Percentiles rank a stretch among this genome's conserved stretches.
These are phyloP conservation scores for Hanseniaspora vineae DNA, from an alignment of 805 yeast genomes.

Conservation along the genomic window DNA sequence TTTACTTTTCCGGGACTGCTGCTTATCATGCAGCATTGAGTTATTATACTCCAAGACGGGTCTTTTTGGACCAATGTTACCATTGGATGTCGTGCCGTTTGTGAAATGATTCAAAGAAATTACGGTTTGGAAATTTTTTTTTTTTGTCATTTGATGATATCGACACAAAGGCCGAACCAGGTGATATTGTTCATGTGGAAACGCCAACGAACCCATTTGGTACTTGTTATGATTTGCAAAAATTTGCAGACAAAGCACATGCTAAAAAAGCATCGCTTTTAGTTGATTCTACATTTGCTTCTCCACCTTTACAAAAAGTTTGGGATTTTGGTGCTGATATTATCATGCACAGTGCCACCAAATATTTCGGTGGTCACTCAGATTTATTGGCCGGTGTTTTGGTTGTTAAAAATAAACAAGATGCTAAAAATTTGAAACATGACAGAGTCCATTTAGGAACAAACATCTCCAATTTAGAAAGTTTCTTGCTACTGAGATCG, in stretches of 20 bases:
- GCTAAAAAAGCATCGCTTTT: conserved; percentile 57
- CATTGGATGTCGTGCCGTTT: conserved; percentile 74
- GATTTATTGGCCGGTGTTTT: conserved; percentile 76
- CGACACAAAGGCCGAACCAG: conserved; percentile 33
- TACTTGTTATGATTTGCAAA: conserved; percentile 42
- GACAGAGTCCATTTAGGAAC: conserved; percentile 73
- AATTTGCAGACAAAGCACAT: conserved; percentile 62
- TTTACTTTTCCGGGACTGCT: conserved; percentile 67
- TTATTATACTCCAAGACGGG: conserved; percentile 54
- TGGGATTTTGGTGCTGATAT: conserved; percentile 76
- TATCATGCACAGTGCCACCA: conserved; percentile 88
- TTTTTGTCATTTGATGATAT: conserved; percentile 44
- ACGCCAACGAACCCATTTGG: conserved; percentile 86
- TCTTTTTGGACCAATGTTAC: conserved; percentile 70
- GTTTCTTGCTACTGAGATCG: conserved; percentile 63
- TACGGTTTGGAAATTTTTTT: conserved; percentile 39
- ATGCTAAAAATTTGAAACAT: conserved; percentile 31
- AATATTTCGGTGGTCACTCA: conserved; percentile 89
- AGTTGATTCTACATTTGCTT: conserved; percentile 87
- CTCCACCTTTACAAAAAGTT: conserved; percentile 79
- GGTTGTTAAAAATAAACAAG: conserved; percentile 43
- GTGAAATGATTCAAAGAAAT: conserved; percentile 47
- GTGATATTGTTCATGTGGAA: conserved; percentile 73
- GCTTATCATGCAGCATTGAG: conserved; percentile 71
- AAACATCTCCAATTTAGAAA: conserved; percentile 64